Evolutionary conservation across 2,329 filamentous ascomycete genomes (phyloP), one percentile per base, ranked within the genome.

Genomic region (Grosmannia penicillata): DNA sequence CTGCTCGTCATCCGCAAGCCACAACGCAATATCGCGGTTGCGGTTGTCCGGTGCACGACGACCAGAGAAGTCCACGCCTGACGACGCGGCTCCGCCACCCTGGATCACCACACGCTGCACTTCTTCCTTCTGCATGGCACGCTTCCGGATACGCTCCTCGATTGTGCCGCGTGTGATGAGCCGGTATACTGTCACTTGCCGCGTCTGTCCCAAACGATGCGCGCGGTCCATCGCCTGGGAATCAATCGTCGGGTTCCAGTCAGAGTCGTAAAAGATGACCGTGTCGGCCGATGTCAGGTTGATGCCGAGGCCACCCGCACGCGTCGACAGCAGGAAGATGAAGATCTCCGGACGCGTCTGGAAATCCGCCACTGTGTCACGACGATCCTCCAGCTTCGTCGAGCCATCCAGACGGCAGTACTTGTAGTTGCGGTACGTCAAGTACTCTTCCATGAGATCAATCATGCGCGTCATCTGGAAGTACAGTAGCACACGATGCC

Each of bases 381-480:
- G 80, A 58, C 91, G 78, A 56, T 98, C 91, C 58, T 98, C 91
- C 37, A 98, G 71, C 58, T 96, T 98, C 31, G 91, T 98, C 15
- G 86, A 94, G 54, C 91, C 91, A 52, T 98, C 91, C 32, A 98
- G 71, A 43, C 91, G 83, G 52, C 89, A 93, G 62, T 95, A 98
- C 60, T 93, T 95, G 77, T 94, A 96, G 62, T 96, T 95, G 56
- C 91, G 84, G 63, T 96, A 96, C 0, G 91, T 96, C 42, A 98
- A 68, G 51, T 96, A 98, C 60, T 98, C 91, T 58, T 98, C 91
- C 83, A 96, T 96, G 43, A 98, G 67, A 56, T 98, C 89, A 54
- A 98, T 96, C 91, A 98, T 98, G 54, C 84, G 82, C 4, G 91
- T 98, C 91, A 98, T 98, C 67, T 98, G 91, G 82, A 98, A 98